Conservation (phyloP, 306 rosid species). For the Ormosia emarginata region DNA sequence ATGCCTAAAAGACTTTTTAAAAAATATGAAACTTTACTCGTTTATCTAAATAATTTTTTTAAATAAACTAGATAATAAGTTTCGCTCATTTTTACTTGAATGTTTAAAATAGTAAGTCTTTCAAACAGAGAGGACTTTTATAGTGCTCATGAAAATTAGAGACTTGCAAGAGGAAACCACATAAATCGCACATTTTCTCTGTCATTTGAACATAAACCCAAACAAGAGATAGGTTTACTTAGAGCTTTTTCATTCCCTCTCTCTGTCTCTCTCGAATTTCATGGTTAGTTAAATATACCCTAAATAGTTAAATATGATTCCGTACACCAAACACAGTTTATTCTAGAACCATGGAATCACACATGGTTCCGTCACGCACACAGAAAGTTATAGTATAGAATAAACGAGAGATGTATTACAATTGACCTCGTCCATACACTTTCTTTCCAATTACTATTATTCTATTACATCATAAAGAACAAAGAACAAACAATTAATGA, state of each 20-base stretch:
- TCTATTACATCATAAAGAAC: conserved; percentile 50
- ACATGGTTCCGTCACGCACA: neutral
- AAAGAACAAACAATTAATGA: conserved; percentile 81
- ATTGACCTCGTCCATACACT: conserved; percentile 29
- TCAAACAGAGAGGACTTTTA: neutral
- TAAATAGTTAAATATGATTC: too few relatives aligned
- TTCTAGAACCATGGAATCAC: neutral
- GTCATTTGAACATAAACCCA: neutral
- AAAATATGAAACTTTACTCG: too few relatives aligned
- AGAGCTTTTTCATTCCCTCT: neutral
- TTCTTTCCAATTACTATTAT: conserved; percentile 31
- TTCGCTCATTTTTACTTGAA: too few relatives aligned
- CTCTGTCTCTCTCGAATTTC: too few relatives aligned
- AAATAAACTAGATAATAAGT: too few relatives aligned
- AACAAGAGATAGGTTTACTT: neutral
- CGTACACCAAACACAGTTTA: too few relatives aligned
- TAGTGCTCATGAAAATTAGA: neutral
- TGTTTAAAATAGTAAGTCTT: too few relatives aligned
- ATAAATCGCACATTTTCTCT: neutral
- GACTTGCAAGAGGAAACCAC: too few relatives aligned
- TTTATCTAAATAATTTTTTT: too few relatives aligned
- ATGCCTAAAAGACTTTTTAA: too few relatives aligned
- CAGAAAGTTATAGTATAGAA: neutral
- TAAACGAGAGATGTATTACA: conserved; percentile 6
- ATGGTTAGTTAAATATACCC: too few relatives aligned